Evolutionary conservation across 495 filamentous ascomycete species (phyloP), one percentile per base, ranked within the genome.

Genomic region (Parathielavia hyrcaniae): DNA sequence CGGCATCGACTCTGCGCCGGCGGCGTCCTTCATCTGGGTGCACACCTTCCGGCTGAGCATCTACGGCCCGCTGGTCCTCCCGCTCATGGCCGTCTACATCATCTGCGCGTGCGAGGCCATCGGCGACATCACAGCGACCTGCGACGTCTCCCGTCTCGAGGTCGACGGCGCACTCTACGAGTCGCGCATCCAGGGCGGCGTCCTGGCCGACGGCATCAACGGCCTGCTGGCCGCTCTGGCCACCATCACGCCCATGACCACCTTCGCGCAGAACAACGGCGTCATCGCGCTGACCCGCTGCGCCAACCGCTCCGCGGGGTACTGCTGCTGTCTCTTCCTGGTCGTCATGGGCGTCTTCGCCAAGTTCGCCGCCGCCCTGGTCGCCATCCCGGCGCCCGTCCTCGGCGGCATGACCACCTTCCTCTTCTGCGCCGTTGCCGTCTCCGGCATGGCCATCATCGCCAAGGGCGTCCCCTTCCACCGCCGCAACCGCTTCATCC

Each of bases 321-420:
- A 90, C 60, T 78, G 74, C 61, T 81, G 75, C 64, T 84, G 79
- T 75, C 75, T 90, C 64, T 96, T 95, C 78, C 78, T 96, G 19
- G 72, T 96, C 53, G 68, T 96, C 67, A 90, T 91, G 86, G 91
- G 91, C 43, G 76, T 96, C 61, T 95, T 96, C 71, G 84, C 89
- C 56, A 96, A 96, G 62, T 95, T 96, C 69, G 89, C 91, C n/a
- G 90, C 91, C 1, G 80, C 88, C 0, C 81, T 96, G 1, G 87
- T 92, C 11, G 76, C 90, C 41, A 96, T 96, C 61, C 91, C 91
- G 0, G 73, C 79, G 30, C 62, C 91, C 2, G 90, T 95, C 1
- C 76, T 96, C 5, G 91, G 91, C 51, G 91, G 91, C 34, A 95
- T 97, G 89, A 96, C 91, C 0, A 91, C 89, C 2, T 96, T 96